A percentile compares a stretch with the other conserved stretches of the same genome.
Conservation (phyloP, 1,139 yeast genomes). For the Taphrina populina region DNA sequence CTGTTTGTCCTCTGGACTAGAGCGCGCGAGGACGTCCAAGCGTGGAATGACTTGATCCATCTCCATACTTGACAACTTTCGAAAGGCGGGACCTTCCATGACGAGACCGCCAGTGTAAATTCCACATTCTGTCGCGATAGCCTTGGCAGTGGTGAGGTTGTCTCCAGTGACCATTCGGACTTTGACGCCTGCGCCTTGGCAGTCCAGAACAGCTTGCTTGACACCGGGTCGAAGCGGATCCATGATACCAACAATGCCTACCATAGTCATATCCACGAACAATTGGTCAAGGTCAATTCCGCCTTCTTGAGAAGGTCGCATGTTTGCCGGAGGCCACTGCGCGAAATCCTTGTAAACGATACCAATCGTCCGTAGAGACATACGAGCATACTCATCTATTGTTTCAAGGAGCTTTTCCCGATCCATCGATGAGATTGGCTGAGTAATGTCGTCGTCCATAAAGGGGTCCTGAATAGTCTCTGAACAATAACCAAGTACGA, state of each 20-base stretch:
- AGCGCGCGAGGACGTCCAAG: constrained; percentile 82
- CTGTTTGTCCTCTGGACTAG: constrained; percentile 93
- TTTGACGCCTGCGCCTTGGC: constrained; percentile 86
- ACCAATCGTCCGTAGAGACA: constrained; percentile 82
- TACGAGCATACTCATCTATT: constrained; percentile 66
- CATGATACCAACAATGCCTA: constrained; percentile 83
- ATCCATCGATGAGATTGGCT: constrained; percentile 40
- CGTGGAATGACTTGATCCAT: constrained; percentile 63
- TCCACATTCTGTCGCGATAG: constrained; percentile 84
- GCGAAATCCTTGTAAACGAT: constrained; percentile 73
- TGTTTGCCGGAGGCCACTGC: constrained; percentile 66
- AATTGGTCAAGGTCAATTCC: constrained; percentile 39
- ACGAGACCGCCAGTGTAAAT: constrained; percentile 64
- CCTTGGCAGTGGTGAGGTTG: constrained; percentile 81
- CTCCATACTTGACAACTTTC: constrained; percentile 63
- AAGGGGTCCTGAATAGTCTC: constrained; percentile 32
- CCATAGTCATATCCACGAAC: constrained; percentile 41
- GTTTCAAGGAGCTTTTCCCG: constrained; percentile 47
- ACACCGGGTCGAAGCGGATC: constrained; percentile 93
- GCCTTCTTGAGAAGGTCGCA: constrained; percentile 43
- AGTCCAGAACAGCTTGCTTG: constrained; percentile 77
- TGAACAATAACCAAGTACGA: constrained; percentile 63
- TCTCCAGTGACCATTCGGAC: constrained; percentile 99
- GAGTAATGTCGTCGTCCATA: constrained; percentile 46
- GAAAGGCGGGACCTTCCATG: constrained; percentile 91